These are phyloP conservation scores for Pythium volutum DNA, from an alignment of 352 stramenopile species.

Conservation along the genomic window DNA sequence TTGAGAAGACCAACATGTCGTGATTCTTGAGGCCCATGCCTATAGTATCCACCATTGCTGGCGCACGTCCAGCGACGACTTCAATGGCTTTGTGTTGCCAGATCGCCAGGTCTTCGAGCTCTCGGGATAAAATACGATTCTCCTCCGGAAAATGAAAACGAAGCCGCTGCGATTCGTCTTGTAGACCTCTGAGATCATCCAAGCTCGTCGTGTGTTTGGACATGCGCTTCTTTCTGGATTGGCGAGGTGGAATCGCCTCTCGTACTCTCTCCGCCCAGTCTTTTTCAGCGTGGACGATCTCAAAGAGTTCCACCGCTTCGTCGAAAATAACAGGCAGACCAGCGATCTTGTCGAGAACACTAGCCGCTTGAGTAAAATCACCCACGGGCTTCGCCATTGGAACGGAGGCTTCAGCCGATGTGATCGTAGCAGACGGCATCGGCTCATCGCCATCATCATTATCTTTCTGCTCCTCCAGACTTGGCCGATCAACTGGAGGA, in stretches of 20 bases:
- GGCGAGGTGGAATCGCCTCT: slow-evolving; percentile 67
- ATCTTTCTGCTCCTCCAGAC: not conserved
- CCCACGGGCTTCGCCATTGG: slow-evolving; percentile 11
- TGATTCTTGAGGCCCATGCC: slow-evolving; percentile 52
- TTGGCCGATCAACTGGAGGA: not conserved
- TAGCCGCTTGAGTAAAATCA: slow-evolving; percentile 49
- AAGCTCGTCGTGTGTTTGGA: slow-evolving; percentile 59
- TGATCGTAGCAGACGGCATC: slow-evolving; percentile 10
- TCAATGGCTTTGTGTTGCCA: slow-evolving; percentile 68
- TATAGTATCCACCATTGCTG: slow-evolving; percentile 34
- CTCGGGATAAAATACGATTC: slow-evolving; percentile 64
- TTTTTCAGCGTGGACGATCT: slow-evolving; percentile 55
- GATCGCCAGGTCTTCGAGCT: slow-evolving; percentile 56
- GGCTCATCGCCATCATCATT: slow-evolving; percentile 3
- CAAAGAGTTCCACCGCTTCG: slow-evolving; percentile 51
- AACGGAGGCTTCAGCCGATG: not conserved
- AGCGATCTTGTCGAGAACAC: slow-evolving; percentile 63
- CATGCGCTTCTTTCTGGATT: slow-evolving; percentile 78
- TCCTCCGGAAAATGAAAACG: slow-evolving; percentile 79
- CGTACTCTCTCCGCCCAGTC: slow-evolving; percentile 67
- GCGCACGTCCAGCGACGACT: slow-evolving; percentile 39
- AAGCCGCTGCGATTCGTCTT: slow-evolving; percentile 53
- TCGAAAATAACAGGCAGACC: slow-evolving; percentile 75
- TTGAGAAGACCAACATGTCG: slow-evolving; percentile 59
- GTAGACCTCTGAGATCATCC: slow-evolving; percentile 48